Base-by-base conservation (phyloP, 768 basidiomycete species). In the Hericium erinaceus region DNA sequence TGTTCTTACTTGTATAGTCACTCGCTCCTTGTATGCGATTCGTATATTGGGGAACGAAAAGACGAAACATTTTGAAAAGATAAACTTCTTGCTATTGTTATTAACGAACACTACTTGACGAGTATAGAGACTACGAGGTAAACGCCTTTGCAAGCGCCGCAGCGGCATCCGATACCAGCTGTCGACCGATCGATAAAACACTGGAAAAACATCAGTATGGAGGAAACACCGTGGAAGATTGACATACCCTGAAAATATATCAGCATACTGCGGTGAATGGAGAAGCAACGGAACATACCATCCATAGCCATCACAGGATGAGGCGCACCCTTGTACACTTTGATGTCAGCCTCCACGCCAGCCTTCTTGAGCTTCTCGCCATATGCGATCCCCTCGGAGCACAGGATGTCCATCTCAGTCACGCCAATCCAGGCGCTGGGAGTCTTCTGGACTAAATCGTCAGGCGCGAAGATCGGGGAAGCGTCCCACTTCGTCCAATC, bases 241-340 rank as follows among this genome's bases (percentile, higher is more conserved):
- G 8, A n/a, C 15, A 16, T 41, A 55, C 24, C 24, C 15, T 52
- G 9, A 52, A 66, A 63, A 57, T 70, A 70, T 66, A 56, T 57
- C 53, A 10, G 50, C 48, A 61, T 44, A 52, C 46, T 26, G 33
- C 10, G 22, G 22, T n/a, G 18, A 37, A 13, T 15, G 20, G 33
- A 56, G 41, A 15, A 39, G 20, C 26, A 41, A 40, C 55, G 53
- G 57, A 41, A 64, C 82, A 60, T 59, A 84, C 83, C 83, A 58
- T 87, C 85, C 84, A 88, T 85, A 6, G 81, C 82, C 79, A 89
- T 81, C 46, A 86, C 80, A 1, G 80, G 85, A 72, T 89, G 86
- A 28, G 87, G 87, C 4, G 81, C 83, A 11, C 77, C 78, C 62
- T 78, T 74, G 67, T 89, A 89, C 20, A 82, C 67, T 64, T 76